Percentiles rank a stretch among this genome's conserved stretches.
phyloP scores from a whole-genome alignment of 768 basidiomycete genomes.

The Leccinum rimulosum region DNA sequence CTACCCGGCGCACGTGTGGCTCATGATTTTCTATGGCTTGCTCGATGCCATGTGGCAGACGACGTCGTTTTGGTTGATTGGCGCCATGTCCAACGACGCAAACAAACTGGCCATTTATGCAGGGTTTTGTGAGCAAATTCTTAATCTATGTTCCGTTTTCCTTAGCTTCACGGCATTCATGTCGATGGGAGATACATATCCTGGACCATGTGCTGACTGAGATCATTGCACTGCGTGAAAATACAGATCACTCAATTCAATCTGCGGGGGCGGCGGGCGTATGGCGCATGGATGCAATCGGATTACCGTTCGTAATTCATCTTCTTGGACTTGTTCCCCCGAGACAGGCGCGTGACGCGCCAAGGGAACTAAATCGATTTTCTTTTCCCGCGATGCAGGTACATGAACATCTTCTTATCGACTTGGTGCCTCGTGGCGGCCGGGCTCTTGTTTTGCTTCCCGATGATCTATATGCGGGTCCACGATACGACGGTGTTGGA shows the following conservation, averaged over 20 bases:
- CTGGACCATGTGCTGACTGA: constrained; percentile 10
- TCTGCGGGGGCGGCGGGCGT: constrained; percentile 72
- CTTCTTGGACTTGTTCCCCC: background rate
- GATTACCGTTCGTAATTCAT: constrained; percentile 45
- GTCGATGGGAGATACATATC: background rate
- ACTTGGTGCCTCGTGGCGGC: background rate
- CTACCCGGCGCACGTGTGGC: constrained; percentile 54
- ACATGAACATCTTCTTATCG: background rate
- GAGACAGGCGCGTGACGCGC: background rate
- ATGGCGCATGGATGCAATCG: constrained; percentile 68
- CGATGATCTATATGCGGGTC: background rate
- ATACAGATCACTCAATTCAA: constrained; percentile 66
- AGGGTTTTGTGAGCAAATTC: constrained; percentile 65
- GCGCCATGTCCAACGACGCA: constrained; percentile 82
- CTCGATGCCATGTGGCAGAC: constrained; percentile 88
- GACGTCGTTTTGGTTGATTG: constrained; percentile 79
- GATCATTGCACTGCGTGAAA: too few species aligned
- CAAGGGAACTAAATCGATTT: background rate
- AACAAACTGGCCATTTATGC: constrained; percentile 76
- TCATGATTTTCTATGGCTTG: constrained; percentile 73
- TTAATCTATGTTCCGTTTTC: background rate
- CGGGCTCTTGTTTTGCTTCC: background rate
- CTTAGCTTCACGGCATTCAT: background rate
- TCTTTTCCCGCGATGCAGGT: background rate
- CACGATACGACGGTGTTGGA: background rate